Evolutionary conservation across 2,329 filamentous ascomycete genomes (phyloP), one percentile per base, ranked within the genome.

Genomic region (Penicillium sp.): DNA sequence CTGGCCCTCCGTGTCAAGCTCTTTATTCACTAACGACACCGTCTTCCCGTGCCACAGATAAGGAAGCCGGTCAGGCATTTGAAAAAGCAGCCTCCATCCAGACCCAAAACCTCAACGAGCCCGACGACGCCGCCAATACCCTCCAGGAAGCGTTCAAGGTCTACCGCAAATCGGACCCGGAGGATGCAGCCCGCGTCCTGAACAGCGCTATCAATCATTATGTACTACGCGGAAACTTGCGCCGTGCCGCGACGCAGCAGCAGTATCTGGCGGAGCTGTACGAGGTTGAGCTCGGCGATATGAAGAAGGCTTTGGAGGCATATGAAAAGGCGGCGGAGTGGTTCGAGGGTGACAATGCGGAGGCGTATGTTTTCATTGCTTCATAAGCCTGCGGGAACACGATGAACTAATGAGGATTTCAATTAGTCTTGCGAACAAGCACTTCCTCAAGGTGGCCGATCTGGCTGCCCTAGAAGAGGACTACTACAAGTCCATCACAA

Each of bases 101-200:
- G 76, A 85, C 81, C 51, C 84, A 87, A 66, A 88, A 93, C 69
- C 85, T 98, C 52, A 96, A 92, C 73, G 93, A 98, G 73, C 91
- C 90, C 43, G 91, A 96, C 74, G 95, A 98, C 73, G 92, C 92
- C 50, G 93, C 94, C 64, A 96, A 96, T 78, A 89, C 89, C 50
- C 81, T 92, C 61, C 86, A 89, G 70, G 93, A 98, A 75, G 95
- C 95, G 54, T 98, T 93, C 85, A 97, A 98, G 82, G 89, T 92
- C 60, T 98, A 97, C 80, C 86, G 89, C 70, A 96, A 92, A 78
- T 87, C 90, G 54, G 87, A 91, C 69, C 92, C 92, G 19, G 83
- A 91, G 72, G 89, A 94, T 70, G 94, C 93, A 16, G 91, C 89
- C 44, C 83, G 91, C 61, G 92, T 91, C 71, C 81, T 97, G 56